A percentile compares a stretch with the other conserved stretches of the same genome.
Conservation (phyloP, 192 early-diverging fungal genomes). For the Phlyctochytrium arcticum region DNA sequence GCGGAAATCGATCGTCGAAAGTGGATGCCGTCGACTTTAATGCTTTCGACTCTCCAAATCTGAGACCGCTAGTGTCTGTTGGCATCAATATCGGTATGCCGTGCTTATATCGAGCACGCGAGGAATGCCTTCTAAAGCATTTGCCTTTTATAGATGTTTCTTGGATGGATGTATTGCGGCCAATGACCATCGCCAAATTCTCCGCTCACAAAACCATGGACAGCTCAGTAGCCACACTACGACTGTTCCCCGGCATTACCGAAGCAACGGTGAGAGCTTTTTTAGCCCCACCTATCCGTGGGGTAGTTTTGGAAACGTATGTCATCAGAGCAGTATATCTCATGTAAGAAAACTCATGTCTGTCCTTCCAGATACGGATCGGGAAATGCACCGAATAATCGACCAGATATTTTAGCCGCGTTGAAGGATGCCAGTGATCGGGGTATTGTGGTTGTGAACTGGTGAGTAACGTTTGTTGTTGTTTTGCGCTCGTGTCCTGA, state of each 20-base stretch:
- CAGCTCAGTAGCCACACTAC: slow-evolving; percentile 78
- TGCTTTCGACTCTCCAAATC: slow-evolving; percentile 69
- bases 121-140: neutral
- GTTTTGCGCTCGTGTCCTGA: no score
- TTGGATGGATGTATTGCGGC: slow-evolving; percentile 82
- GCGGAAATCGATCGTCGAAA: slow-evolving; percentile 81
- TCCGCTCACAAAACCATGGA: slow-evolving; percentile 81
- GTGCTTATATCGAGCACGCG: neutral
- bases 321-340: neutral
- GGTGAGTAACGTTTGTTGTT: slow-evolving; percentile 39
- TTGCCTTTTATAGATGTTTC: slow-evolving; percentile 65
- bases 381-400: slow-evolving; percentile 91
- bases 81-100: slow-evolving; percentile 87
- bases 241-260: slow-evolving; percentile 93
- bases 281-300: slow-evolving; percentile 76
- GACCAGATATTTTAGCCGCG: slow-evolving; percentile 77
- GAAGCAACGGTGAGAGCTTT: slow-evolving; percentile 83
- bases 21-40: slow-evolving; percentile 53
- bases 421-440: slow-evolving; percentile 83
- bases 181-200: slow-evolving; percentile 80
- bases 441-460: slow-evolving; percentile 96
- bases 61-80: slow-evolving; percentile 84
- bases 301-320: slow-evolving; percentile 86
- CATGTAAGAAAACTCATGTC: neutral
- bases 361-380: slow-evolving; percentile 64